Conservation (phyloP, 1,284 basidiomycete species). For the Cerioporus squamosus region DNA sequence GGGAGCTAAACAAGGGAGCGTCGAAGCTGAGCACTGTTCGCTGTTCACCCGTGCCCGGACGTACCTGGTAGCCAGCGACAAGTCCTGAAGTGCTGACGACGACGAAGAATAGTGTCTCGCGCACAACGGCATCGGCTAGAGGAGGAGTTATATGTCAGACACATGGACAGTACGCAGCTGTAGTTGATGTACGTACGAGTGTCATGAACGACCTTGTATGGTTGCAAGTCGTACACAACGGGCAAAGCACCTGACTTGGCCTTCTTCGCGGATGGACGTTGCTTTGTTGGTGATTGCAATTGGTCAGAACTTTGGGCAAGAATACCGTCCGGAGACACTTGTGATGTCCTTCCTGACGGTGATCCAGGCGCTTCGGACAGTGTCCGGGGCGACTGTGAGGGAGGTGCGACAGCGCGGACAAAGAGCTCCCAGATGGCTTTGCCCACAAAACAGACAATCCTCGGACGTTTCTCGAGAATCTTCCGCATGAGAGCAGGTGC, state of each 20-base stretch:
- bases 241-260: not conserved
- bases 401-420: constrained; percentile 17
- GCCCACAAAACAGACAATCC: constrained; percentile 74
- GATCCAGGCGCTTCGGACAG: no score
- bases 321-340: no score
- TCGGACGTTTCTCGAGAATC: constrained; percentile 55
- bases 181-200: constrained; percentile 5
- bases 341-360: no score
- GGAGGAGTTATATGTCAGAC: not conserved
- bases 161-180: no score
- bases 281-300: not conserved
- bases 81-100: constrained; percentile 71
- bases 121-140: constrained; percentile 3
- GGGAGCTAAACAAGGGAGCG: constrained; percentile 25
- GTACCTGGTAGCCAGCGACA: constrained; percentile 65
- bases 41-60: constrained; percentile 11
- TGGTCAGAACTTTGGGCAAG: no score
- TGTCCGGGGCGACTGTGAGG: not conserved
- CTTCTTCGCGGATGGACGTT: not conserved
- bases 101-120: constrained; percentile 68
- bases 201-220: constrained; percentile 50
- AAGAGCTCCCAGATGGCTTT: constrained; percentile 64
- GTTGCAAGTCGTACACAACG: constrained; percentile 43
- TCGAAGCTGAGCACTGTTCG: not conserved
- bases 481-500: constrained; percentile 55